A percentile compares a stretch with the other conserved stretches of the same genome.
phyloP scores from a whole-genome alignment of 2,329 filamentous ascomycete species.

The Fusarium napiforme region DNA sequence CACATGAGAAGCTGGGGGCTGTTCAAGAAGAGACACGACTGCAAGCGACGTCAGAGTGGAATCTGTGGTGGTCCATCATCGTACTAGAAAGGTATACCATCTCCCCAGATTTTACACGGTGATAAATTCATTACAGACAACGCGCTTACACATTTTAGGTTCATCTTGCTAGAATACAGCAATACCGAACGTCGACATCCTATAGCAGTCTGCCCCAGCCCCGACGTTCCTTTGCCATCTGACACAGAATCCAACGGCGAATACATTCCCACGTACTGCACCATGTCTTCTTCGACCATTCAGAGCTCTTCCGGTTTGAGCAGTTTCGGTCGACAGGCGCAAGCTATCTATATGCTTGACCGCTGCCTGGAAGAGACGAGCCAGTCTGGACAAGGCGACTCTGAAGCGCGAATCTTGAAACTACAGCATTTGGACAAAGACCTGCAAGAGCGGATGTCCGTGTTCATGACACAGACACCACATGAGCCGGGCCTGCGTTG shows the following conservation, averaged over 20 bases:
- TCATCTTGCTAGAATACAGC: not conserved
- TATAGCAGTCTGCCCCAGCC: not conserved
- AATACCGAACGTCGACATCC: fast-evolving
- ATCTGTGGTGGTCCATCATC: not conserved
- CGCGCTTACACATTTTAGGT: not conserved
- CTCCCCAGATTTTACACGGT: no score
- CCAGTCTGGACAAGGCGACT: fast-evolving
- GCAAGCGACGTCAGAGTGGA: not conserved
- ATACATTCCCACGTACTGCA: not conserved
- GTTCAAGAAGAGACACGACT: not conserved
- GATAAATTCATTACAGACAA: no score
- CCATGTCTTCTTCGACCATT: fast-evolving
- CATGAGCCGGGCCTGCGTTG: not conserved
- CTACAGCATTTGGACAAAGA: fast-evolving
- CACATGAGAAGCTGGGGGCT: fast-evolving
- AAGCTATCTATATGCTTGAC: not conserved
- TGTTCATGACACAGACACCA: fast-evolving
- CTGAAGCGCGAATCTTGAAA: fast-evolving
- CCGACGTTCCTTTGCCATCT: not conserved
- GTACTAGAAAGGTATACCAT: not conserved
- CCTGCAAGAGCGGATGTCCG: not conserved
- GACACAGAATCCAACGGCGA: not conserved
- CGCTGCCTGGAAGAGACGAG: fast-evolving
- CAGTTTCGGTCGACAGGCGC: not conserved
- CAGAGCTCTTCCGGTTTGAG: not conserved